Conservation (phyloP, 1,139 yeast genomes). For the Candida sp. region DNA sequence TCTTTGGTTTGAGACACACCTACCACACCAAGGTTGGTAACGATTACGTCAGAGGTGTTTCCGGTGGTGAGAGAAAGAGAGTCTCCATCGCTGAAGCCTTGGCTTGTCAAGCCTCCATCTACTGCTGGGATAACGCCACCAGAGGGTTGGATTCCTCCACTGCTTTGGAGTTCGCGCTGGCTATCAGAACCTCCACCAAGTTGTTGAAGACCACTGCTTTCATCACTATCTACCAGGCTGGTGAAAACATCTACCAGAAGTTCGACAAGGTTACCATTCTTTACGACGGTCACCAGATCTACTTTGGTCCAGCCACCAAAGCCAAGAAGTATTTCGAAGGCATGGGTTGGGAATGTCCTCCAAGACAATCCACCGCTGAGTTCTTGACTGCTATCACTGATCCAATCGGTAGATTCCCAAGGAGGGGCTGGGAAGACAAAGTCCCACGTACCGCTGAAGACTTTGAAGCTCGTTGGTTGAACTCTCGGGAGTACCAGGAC, state of each 20-base stretch:
- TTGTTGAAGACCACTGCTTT: conserved; percentile 59
- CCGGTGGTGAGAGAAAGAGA: conserved; percentile 88
- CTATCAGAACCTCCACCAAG: conserved; percentile 64
- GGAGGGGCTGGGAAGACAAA: conserved; percentile 52
- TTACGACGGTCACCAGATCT: conserved; percentile 62
- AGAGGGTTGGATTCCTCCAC: conserved; percentile 79
- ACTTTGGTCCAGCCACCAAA: conserved; percentile 56
- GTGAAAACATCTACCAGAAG: conserved; percentile 63
- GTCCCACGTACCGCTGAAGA: conserved; percentile 64
- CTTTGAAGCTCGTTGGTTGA: conserved; percentile 58
- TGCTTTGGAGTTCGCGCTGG: conserved; percentile 67
- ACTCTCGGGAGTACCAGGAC: conserved; percentile 50
- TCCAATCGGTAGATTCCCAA: conserved; percentile 50
- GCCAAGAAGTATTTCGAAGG: conserved; percentile 60
- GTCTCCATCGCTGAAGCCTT: conserved; percentile 76
- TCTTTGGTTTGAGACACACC: conserved; percentile 53
- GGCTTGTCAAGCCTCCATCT: conserved; percentile 59
- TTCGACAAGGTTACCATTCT: conserved; percentile 70
- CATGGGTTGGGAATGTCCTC: conserved; percentile 67
- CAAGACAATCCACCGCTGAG: conserved; percentile 69
- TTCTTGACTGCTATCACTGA: conserved; percentile 73
- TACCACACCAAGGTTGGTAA: conserved; percentile 29
- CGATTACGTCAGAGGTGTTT: conserved; percentile 73
- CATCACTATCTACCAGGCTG: conserved; percentile 70
- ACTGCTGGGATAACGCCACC: conserved; percentile 83